Evolutionary conservation across 306 rosid genomes (phyloP), one percentile per base, ranked within the genome.

Genomic region (Medicago lupulina): DNA sequence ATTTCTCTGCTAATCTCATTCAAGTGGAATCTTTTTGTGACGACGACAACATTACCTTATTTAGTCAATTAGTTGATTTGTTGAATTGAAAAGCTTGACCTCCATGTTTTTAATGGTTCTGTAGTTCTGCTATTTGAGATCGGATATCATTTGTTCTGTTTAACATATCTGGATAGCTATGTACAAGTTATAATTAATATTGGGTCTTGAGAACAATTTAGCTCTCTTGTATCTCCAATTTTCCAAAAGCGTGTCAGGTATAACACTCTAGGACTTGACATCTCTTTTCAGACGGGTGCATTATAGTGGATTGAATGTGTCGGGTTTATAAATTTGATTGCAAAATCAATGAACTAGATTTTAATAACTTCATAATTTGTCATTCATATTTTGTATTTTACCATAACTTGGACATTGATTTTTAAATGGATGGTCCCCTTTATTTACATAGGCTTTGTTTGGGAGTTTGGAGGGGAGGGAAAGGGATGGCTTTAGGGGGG

Each of bases 41-140:
- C 1, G 2, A 23, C 7, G 40, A 62, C 11, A 17, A 51, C 9
- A 23, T 13, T 1, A 69, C 7, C 38, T 21, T 59, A 15, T 59
- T 36, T 31, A 43, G 12, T 57, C 28, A 44, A 16, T 36, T 31
- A 43, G 12, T 57, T 43, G 44, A 16, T 21, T 46, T 79, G 3
- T 63, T 34, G 71, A 44, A 40, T 62, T 50, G 67, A 50, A 71
- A 41, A 64, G 15, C 68, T 40, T 25, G 44, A 12, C 31, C 40
- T 57, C 18, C 21, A 15, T 34, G 66, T 7, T 67, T 46, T 28
- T 44, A 36, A 18, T 43, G 46, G 36, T 50, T 15, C 17, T 38
- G 40, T 15, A 49, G 19, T 64, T 14, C 16, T 44, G 9, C 28
- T 41, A 34, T 72, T 9, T 60, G 40, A 36, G 39, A 57, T 18